phyloP scores from a whole-genome alignment of 345 rosid genomes.

The Hibiscus mutabilis region DNA sequence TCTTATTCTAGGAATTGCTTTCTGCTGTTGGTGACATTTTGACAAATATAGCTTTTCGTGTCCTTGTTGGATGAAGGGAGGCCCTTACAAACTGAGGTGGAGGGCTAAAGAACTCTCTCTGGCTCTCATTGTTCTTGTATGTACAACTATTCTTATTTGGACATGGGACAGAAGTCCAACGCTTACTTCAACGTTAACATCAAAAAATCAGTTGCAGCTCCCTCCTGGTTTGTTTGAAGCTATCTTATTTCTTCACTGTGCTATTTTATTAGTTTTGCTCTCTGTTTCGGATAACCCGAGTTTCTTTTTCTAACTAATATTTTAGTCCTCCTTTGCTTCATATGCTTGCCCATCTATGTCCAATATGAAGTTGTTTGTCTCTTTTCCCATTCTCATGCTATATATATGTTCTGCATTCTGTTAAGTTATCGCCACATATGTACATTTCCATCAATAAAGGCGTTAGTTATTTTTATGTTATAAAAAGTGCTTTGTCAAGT shows the following conservation, averaged over 20 bases:
- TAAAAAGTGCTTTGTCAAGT: neutral
- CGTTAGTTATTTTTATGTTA: neutral
- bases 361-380: neutral
- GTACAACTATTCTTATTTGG: constrained; percentile 49
- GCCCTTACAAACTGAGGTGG: constrained; percentile 24
- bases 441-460: neutral
- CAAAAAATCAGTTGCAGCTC: constrained; percentile 36
- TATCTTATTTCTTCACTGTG: constrained; percentile 5
- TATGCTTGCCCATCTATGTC: neutral
- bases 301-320: neutral
- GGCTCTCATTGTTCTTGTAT: constrained; percentile 49
- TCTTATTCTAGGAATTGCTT: neutral
- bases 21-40: constrained; percentile 10
- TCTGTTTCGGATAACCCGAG: neutral
- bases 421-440: neutral
- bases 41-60: constrained; percentile 6
- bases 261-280: neutral
- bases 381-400: neutral
- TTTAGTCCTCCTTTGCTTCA: neutral
- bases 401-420: neutral
- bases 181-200: constrained; percentile 41
- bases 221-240: constrained; percentile 36
- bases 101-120: constrained; percentile 47
- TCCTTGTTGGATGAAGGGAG: constrained; percentile 57
- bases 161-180: constrained; percentile 58